phyloP scores from a whole-genome alignment of 352 stramenopile genomes.

The Globisporangium barbulae region DNA sequence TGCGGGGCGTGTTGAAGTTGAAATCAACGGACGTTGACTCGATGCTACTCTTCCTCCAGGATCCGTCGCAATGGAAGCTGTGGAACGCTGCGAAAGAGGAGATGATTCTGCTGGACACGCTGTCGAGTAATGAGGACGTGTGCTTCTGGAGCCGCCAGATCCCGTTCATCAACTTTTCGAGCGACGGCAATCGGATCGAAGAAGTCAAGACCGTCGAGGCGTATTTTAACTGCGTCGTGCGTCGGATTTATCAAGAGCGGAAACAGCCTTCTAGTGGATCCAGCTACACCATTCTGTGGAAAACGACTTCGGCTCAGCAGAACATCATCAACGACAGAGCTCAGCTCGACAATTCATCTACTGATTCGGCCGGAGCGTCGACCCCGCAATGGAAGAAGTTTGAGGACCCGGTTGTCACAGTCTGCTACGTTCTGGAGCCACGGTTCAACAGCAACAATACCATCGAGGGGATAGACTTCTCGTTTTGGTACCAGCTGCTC shows the following conservation, averaged over 20 bases:
- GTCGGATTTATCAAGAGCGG: constrained; percentile 27
- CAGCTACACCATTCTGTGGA: constrained; percentile 33
- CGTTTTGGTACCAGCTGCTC: constrained; percentile 35
- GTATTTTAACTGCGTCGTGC: constrained; percentile 28
- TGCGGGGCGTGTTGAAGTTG: constrained; percentile 24
- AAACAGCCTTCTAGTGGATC: constrained; percentile 4
- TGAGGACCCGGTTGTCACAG: constrained; percentile 30
- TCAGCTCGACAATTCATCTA: neutral
- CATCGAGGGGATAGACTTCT: constrained; percentile 16
- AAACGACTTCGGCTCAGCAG: constrained; percentile 31
- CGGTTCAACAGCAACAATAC: constrained; percentile 2
- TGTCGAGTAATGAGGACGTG: constrained; percentile 29
- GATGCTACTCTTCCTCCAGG: constrained; percentile 22
- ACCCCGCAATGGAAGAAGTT: constrained; percentile 25
- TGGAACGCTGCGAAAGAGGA: constrained; percentile 23
- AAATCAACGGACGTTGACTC: constrained; percentile 16
- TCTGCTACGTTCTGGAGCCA: constrained; percentile 34
- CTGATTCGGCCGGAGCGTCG: neutral
- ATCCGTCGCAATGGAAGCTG: constrained; percentile 16
- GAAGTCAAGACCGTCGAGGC: constrained; percentile 17
- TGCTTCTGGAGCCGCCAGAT: constrained; percentile 37
- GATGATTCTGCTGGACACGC: constrained; percentile 24
- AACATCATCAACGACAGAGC: constrained; percentile 10
- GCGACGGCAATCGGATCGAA: constrained; percentile 15
- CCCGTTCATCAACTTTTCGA: constrained; percentile 28